These are phyloP conservation scores for Xylariaceae sp. DNA, from an alignment of 2,329 filamentous ascomycete genomes.

Conservation along the genomic window DNA sequence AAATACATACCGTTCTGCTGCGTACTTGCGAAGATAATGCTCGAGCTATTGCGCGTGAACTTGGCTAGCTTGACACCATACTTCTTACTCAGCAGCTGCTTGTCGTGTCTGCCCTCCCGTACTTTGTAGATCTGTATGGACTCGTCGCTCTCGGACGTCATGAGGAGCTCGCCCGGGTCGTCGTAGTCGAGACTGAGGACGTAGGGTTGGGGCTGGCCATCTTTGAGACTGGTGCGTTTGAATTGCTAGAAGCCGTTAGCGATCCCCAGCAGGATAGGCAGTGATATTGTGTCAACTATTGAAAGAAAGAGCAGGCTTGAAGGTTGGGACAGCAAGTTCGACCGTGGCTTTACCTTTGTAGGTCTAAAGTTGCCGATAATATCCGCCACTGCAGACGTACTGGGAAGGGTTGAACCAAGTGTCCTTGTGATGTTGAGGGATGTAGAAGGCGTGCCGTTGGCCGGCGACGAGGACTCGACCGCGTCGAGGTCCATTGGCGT, in stretches of 20 bases:
- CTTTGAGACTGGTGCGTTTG: slow-evolving; percentile 54
- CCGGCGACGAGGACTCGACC: slow-evolving; percentile 37
- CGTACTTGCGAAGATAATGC: slow-evolving; percentile 92
- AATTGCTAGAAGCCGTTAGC: slow-evolving; percentile 50
- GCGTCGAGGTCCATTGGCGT: slow-evolving; percentile 58
- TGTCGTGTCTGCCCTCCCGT: slow-evolving; percentile 83
- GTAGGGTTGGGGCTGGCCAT: slow-evolving; percentile 53
- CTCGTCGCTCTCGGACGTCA: slow-evolving; percentile 90
- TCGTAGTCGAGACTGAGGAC: slow-evolving; percentile 95
- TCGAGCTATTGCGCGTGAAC: slow-evolving; percentile 88
- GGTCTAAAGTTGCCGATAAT: slow-evolving; percentile 76
- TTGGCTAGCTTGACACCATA: slow-evolving; percentile 92
- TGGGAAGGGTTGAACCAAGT: slow-evolving; percentile 39
- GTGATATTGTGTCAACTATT: slow-evolving; percentile 12
- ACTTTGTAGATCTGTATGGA: slow-evolving; percentile 95
- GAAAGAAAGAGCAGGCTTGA: no score
- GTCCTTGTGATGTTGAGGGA: slow-evolving; percentile 52
- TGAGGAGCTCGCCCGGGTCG: slow-evolving; percentile 87
- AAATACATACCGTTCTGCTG: slow-evolving; percentile 73
- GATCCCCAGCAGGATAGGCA: slow-evolving; percentile 3
- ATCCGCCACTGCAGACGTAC: slow-evolving; percentile 69
- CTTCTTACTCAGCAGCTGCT: slow-evolving; percentile 90
- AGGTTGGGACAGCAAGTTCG: no score
- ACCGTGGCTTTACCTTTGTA: slow-evolving; percentile 64
- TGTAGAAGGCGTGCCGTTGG: slow-evolving; percentile 36